Base-by-base conservation (phyloP, 1,284 basidiomycete genomes). In the Coniferiporia weirii region DNA sequence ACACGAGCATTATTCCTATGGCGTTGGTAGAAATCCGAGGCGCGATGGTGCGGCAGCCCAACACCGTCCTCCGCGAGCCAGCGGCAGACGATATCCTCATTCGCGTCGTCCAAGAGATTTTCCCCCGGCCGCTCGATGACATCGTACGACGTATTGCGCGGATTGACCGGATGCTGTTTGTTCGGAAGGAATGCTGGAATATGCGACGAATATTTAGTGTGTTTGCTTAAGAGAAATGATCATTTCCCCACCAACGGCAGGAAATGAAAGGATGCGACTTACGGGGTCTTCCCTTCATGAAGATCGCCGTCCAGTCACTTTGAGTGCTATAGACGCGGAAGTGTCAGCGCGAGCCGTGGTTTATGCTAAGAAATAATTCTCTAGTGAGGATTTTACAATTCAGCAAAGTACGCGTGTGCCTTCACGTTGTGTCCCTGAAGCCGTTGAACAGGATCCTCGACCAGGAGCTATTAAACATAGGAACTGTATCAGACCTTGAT, bases 81-180 rank as follows among this genome's bases (percentile, higher is more conserved):
- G 15, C 44, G 40, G 34, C 34, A 32, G 3, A 59, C 57, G 27
- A 54, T 48, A 12, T 59, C 57, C 50, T 53, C 51, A 54, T 59
- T 51, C 51, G 52, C 57, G 32, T 59, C 57, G 20, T 59, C 51
- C 20, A 59, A 34, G 15, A 54, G 52, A 15, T 22, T 34, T 34
- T 59, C 57, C 15, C 57, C 57, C 19, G 57, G 57, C 36, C 57
- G 51, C 19, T 54, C 50, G 17, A 59, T 34, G 12, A 47, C n/a
- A 5, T 59, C 57, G 44, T 59, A 59, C 10, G 57, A 53, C 8
- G 57, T 59, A 47, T 59, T 59, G 9, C 52, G 36, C 4, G 57
- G 57, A 22, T 59, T 54, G 52, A 59, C 38, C 6, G 51, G 51
- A 9, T 38, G 34, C 15, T 59, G 57, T 54, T 53, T 59, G 43